Evolutionary conservation across 768 basidiomycete genomes (phyloP).

Genomic region (Lentinula edodes): DNA sequence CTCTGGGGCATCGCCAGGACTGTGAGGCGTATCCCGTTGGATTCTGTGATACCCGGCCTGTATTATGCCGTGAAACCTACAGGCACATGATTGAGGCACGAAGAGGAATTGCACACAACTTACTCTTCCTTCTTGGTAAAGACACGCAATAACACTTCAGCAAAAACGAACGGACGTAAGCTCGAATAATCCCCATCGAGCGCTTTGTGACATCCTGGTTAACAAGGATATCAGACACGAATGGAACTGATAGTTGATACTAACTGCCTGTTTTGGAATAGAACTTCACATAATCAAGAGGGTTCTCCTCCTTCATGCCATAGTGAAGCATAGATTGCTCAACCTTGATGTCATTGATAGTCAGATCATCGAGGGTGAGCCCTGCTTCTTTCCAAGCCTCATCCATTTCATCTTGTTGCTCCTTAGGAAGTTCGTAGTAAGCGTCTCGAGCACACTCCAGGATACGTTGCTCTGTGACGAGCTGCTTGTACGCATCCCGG

Average conservation of each 20-base stretch:
- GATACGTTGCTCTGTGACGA: conserved; percentile 38
- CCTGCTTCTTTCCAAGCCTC: conserved; percentile 10
- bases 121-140: conserved; percentile 58
- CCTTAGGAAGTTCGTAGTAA: conserved; percentile 10
- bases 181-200: conserved; percentile 56
- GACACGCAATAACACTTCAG: conserved; percentile 62
- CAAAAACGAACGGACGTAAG: conserved; percentile 60
- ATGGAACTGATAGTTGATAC: conserved; percentile 10
- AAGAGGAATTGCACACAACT: conserved; percentile 9
- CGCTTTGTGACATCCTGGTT: conserved; percentile 32
- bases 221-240: background rate
- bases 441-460: conserved; percentile 33
- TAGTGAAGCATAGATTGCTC: conserved; percentile 65
- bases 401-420: conserved; percentile 13
- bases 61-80: conserved; percentile 52
- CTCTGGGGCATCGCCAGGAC: background rate
- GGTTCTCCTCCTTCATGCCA: conserved; percentile 68
- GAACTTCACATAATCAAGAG: conserved; percentile 64
- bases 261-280: conserved; percentile 58
- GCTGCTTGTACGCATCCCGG: conserved; percentile 25
- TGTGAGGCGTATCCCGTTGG: background rate
- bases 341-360: conserved; percentile 53
- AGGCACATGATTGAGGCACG: background rate
- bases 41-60: conserved; percentile 58
- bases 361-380: conserved; percentile 27